Base-by-base conservation (phyloP, 371 early-diverging fungal genomes). In the Thermomucor indicae-seudaticae region DNA sequence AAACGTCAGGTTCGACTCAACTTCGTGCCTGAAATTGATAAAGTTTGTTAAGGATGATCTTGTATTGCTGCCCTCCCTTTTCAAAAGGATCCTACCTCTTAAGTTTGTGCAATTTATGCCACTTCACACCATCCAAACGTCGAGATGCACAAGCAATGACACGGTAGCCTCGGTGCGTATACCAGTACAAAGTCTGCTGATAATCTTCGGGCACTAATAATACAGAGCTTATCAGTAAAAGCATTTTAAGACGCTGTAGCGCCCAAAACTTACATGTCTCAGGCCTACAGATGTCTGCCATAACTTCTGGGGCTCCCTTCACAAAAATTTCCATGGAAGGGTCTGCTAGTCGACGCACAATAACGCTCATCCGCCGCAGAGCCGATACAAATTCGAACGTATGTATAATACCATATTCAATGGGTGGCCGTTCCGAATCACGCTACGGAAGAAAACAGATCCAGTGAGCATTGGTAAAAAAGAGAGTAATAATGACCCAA, bases 231-330 rank as follows among this genome's bases (percentile, higher is more conserved):
- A 46, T 25, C 4, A n/a, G 40, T 22, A 47, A 39, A 20, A 22
- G 19, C 28, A 45, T 24, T 7, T 20, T 34, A 14, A 17, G 28
- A 46, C 19, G 31, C 25, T 23, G 29, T 6, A 14, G 14, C 5
- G 6, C 10, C 37, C 37, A 30, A 7, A 25, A 47, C 70, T 64
- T 67, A 79, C 79, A 56, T 19, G 86, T 64, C 31, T 82, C 87
- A 7, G 89, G 81, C 25, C 51, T 58, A 64, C 99, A 97, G 32
- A 97, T 89, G 27, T 86, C 81, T 24, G 75, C 75, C 78, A 97
- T 88, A 4, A 87, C 91, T 61, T 98, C 99, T 0, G 99, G 99
- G 0, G 99, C 97, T 6, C 99, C 99, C 64, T 98, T 98, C 25
- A 92, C 92, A 65, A 89, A 97, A 3, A 91, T 84, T 47, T 95